Base-by-base conservation (phyloP, 1,284 basidiomycete species). In the Ceratobasidium sp. region DNA sequence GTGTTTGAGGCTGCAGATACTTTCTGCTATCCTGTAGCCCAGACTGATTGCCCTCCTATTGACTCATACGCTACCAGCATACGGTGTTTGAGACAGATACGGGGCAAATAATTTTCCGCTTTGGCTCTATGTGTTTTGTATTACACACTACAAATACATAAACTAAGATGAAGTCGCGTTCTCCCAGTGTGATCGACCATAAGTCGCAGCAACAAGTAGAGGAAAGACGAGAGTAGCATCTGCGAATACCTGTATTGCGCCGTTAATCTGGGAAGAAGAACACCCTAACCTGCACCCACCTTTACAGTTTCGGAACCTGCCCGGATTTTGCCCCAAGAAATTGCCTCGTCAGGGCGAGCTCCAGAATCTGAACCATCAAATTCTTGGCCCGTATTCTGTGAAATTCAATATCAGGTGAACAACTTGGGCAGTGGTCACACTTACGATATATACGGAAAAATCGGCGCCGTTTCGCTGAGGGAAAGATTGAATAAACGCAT, bases 291-390 rank as follows among this genome's bases (percentile, higher is more conserved):
- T 32, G 3, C 18, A 74, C 78, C 72, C 75, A 94, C 95, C 86
- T 99, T 99, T 72, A 99, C 93, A 34, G 92, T 88, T 81, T 97
- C 90, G 0, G 97, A 91, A 12, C 91, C 92, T 32, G 92, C 91
- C 58, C 94, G 89, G 76, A 99, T 98, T 84, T 99, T 99, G 3
- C 97, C 97, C 97, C 97, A 99, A n/a, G 94, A 97, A 23, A 99
- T 89, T 2, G 97, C 97, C 81, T 99, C 97, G 78, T 99, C 97
- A 18, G 97, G 97, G 72, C 95, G 85, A 18, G 97, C 97, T 12
- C 97, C 97, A 12, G 96, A 96, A 81, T 99, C 97, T 3, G 96
- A 97, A 0, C 97, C 97, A 79, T 99, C 97, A 77, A 98, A 99
- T 83, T 99, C 97, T 83, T 99, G 97, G 0, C 97, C 97, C 0